Conservation (phyloP, 1,284 basidiomycete species). For the Lentinula novae-zelandiae region DNA sequence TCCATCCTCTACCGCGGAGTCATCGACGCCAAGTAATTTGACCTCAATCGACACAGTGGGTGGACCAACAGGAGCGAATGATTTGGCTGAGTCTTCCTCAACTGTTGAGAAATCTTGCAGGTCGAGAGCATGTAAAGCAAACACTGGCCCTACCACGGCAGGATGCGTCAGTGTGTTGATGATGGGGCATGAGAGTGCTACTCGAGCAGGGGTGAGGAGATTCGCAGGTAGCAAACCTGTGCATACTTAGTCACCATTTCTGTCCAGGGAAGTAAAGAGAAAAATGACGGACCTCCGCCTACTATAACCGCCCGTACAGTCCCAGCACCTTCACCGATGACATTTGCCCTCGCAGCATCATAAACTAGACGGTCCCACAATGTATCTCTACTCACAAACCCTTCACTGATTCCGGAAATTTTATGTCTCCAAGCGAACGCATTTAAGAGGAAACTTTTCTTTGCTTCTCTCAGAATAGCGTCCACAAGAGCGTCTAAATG, state of each 20-base stretch:
- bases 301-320: slow-evolving; percentile 61
- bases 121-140: slow-evolving; percentile 73
- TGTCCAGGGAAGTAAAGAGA: slow-evolving; percentile 1
- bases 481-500: slow-evolving; percentile 52
- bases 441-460: slow-evolving; percentile 47
- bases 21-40: slow-evolving; percentile 63
- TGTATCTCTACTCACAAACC: slow-evolving; percentile 70
- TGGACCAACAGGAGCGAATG: slow-evolving; percentile 61
- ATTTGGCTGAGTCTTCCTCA: slow-evolving; percentile 26
- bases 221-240: slow-evolving; percentile 33
- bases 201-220: slow-evolving; percentile 53
- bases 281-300: slow-evolving; percentile 50
- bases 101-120: slow-evolving; percentile 58
- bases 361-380: slow-evolving; percentile 77
- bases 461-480: slow-evolving; percentile 49
- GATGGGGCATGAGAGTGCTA: slow-evolving; percentile 69
- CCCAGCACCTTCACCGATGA: slow-evolving; percentile 54
- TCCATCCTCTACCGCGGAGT: slow-evolving; percentile 57
- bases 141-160: slow-evolving; percentile 60
- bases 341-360: slow-evolving; percentile 55
- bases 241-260: slow-evolving; percentile 8
- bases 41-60: slow-evolving; percentile 73
- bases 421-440: slow-evolving; percentile 73
- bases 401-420: slow-evolving; percentile 56
- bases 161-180: slow-evolving; percentile 60